Percentiles rank a stretch among this genome's conserved stretches.
These are phyloP conservation scores for Letharia lupina DNA, from an alignment of 495 filamentous ascomycete genomes.

Conservation along the genomic window DNA sequence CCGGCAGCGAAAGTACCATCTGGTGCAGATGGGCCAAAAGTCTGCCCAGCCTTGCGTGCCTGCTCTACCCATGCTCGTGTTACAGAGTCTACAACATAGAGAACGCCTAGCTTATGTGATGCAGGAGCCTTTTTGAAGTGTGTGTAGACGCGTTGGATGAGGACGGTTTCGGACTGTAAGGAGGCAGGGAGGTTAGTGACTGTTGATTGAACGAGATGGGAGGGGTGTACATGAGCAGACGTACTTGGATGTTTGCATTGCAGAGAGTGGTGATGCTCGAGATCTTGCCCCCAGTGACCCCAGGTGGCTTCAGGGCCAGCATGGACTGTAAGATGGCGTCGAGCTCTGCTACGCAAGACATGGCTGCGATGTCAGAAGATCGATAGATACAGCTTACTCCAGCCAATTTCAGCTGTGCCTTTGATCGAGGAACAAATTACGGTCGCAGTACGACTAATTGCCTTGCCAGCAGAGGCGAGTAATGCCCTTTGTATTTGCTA, in stretches of 20 bases:
- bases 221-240: constrained; percentile 25
- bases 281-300: constrained; percentile 88
- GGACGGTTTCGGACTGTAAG: constrained; percentile 78
- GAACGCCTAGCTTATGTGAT: constrained; percentile 95
- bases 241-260: constrained; percentile 88
- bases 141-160: constrained; percentile 92
- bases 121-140: constrained; percentile 93
- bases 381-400: constrained; percentile 18
- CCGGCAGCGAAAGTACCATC: constrained; percentile 93
- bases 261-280: constrained; percentile 74
- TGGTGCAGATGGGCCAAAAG: constrained; percentile 61
- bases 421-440: constrained; percentile 9
- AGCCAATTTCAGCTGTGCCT: constrained; percentile 10
- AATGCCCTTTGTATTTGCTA: constrained; percentile 13
- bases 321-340: constrained; percentile 85
- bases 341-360: constrained; percentile 80
- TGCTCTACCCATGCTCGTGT: constrained; percentile 96
- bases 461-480: constrained; percentile 5
- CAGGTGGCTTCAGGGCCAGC: constrained; percentile 82
- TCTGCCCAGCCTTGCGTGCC: constrained; percentile 76
- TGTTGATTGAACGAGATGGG: not conserved
- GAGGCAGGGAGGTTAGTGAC: constrained; percentile 31
- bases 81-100: constrained; percentile 99
- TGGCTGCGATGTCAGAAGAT: constrained; percentile 44
- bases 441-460: constrained; percentile 17